Evolutionary conservation across 805 yeast genomes (phyloP).

Genomic region (Brettanomyces bruxellensis): DNA sequence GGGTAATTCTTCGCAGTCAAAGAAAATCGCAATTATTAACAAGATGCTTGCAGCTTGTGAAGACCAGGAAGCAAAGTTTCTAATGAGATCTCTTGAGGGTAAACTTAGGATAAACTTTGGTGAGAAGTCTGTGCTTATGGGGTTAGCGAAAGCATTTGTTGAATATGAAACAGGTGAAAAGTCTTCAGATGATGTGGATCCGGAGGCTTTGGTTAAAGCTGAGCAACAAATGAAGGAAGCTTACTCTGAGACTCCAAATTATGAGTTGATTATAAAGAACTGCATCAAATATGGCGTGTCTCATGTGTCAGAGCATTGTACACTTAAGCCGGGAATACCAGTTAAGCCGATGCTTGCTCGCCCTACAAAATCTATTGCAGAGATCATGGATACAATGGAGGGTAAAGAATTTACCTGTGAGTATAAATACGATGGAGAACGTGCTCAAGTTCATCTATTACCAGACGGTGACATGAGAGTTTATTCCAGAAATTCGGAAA

Average conservation of each 20-base stretch:
- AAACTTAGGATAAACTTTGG: slow-evolving; percentile 90
- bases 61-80: slow-evolving; percentile 80
- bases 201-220: slow-evolving; percentile 47
- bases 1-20: slow-evolving; percentile 76
- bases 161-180: slow-evolving; percentile 40
- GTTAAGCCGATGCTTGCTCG: slow-evolving; percentile 97
- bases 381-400: slow-evolving; percentile 81
- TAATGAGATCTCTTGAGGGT: slow-evolving; percentile 87
- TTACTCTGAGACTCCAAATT: slow-evolving; percentile 84
- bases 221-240: slow-evolving; percentile 80
- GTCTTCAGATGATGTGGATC: slow-evolving; percentile 20
- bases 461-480: slow-evolving; percentile 59
- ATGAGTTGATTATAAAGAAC: slow-evolving; percentile 63
- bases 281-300: slow-evolving; percentile 61
- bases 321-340: slow-evolving; percentile 86
- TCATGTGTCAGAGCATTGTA: slow-evolving; percentile 57
- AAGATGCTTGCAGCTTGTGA: slow-evolving; percentile 79
- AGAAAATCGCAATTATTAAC: slow-evolving; percentile 72
- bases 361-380: slow-evolving; percentile 91
- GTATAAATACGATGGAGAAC: slow-evolving; percentile 95
- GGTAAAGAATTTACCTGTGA: slow-evolving; percentile 87
- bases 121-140: slow-evolving; percentile 80
- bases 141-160: slow-evolving; percentile 76
- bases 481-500: slow-evolving; percentile 91
- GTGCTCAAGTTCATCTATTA: slow-evolving; percentile 86